Base-by-base conservation (phyloP, 176 grass and related monocot genomes). In the Tillandsia leiboldiana region DNA sequence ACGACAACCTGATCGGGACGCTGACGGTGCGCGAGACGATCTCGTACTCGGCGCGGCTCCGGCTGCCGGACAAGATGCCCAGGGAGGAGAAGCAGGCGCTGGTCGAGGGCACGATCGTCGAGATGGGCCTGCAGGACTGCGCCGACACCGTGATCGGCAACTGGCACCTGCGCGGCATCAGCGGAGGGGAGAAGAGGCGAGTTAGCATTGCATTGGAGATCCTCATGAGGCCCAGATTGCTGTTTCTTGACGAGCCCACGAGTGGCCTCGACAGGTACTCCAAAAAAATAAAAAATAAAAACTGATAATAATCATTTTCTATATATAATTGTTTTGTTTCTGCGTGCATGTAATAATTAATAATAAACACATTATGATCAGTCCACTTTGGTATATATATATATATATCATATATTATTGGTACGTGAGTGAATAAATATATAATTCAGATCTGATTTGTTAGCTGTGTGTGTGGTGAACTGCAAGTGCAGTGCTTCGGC, bases 61-160 rank as follows among this genome's bases (percentile, higher is more conserved):
- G 94, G 8, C 77, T 99, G 51, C 90, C 94, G 11, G 87, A 99
- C 23, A 93, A 90, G 15, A 99, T 99, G 94, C 84, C 84, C 17
- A 58, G 51, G 67, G 89, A 90, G 18, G 94, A 93, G 79, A 99
- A 99, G 70, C 77, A 78, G 15, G 90, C 94, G 14, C 49, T 99
- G 78, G 89, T 99, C 0, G 94, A 99, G 71, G 84, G 90, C 67
- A 99, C 94, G 1, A 99, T 99, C 50, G 50, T 93, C 6, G 94
- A 93, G 83, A 99, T 99, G 94, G 94, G 94, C 15, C 90, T 99
- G n/a, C 94, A 99, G 66, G 94, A 99, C 57, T 99, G 94, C 2
- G 94, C 94, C 0, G 90, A 99, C 77, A 99, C 94, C 0, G 77
- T 86, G 23, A 69, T 99, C 10, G 94, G 94, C n/a, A 99, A 93